Evolutionary conservation across 495 filamentous ascomycete species (phyloP), one percentile per base, ranked within the genome.

Genomic region (Penicillium egyptiacum): DNA sequence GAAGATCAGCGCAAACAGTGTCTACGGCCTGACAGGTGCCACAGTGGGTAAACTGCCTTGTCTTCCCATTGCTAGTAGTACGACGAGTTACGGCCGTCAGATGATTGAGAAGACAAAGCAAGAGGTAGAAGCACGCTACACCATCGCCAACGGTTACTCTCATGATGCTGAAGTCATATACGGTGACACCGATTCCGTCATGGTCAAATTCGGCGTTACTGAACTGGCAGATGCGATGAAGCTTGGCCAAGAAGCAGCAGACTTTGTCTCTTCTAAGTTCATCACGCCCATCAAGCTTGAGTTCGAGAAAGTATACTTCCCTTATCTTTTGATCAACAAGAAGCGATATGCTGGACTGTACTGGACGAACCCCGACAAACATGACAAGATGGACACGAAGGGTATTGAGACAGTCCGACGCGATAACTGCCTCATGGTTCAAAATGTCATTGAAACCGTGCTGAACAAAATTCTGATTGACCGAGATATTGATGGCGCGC

Each of bases 361-460:
- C 75, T 99, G 93, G 92, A 98, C 95, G 19, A 91, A 88, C 44
- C 83, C 94, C 0, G 83, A 90, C n/a, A 96, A 95, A 69, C 92
- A 86, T 62, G 94, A 99, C 79, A 99, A 99, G 79, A 98, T 99
- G 95, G 94, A 99, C 68, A 96, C 88, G 62, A 99, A 99, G 71
- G 94, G 94, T 79, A 97, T 99, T 62, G 94, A 99, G 75, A 99
- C 94, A 6, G 95, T 99, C 42, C 85, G 94, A 31, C 80, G 94
- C 80, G 94, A 99, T 68, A 99, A 99, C 67, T 99, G 94, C 68
- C 78, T 92, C 46, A 76, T 99, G 31, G 94, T 98, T 10, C 92
- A 96, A 67, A 96, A 88, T 41, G 95, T 98, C 57, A 98, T 99
- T 66, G 94, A 99, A 73, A 99, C 94, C 16, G 91, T 96, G 6